phyloP scores from a whole-genome alignment of 371 early-diverging fungal species.

The Lichtheimia hyalospora region DNA sequence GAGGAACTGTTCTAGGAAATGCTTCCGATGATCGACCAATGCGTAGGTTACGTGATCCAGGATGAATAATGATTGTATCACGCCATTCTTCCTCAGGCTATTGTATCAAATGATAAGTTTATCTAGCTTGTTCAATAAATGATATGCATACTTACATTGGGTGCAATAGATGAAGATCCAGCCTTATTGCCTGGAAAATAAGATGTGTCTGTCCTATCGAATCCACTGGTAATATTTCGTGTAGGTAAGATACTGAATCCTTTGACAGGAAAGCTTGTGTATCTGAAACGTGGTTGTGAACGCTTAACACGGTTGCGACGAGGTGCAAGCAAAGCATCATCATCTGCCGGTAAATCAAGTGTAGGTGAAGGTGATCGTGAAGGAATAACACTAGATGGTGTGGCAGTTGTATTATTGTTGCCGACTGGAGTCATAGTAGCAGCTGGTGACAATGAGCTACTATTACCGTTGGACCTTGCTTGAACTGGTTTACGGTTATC shows the following conservation, averaged over 20 bases:
- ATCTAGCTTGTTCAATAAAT: background rate
- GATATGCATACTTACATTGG: slow-evolving; percentile 31
- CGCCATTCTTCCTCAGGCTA: slow-evolving; percentile 50
- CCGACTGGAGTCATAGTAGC: background rate
- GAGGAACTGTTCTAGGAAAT: slow-evolving; percentile 75
- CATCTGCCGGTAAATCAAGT: too few relatives aligned
- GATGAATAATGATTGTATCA: slow-evolving; percentile 81
- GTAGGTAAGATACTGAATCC: slow-evolving; percentile 51
- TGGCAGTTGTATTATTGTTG: background rate
- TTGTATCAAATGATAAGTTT: background rate
- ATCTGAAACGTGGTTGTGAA: slow-evolving; percentile 43
- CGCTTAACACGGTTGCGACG: background rate
- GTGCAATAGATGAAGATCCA: slow-evolving; percentile 32
- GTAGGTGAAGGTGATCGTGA: slow-evolving; percentile 8
- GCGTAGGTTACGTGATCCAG: slow-evolving; percentile 81
- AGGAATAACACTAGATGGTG: background rate
- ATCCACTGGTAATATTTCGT: slow-evolving; percentile 49
- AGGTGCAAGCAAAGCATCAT: too few relatives aligned
- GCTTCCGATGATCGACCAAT: slow-evolving; percentile 84
- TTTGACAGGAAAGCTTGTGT: slow-evolving; percentile 47
- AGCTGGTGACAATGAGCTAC: background rate
- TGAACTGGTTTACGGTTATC: too few relatives aligned
- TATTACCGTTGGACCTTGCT: too few relatives aligned
- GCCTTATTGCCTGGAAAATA: slow-evolving; percentile 42
- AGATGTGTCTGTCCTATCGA: slow-evolving; percentile 33